Evolutionary conservation across 2,329 filamentous ascomycete species (phyloP).

Genomic region (Xylariomycetidae sp.): DNA sequence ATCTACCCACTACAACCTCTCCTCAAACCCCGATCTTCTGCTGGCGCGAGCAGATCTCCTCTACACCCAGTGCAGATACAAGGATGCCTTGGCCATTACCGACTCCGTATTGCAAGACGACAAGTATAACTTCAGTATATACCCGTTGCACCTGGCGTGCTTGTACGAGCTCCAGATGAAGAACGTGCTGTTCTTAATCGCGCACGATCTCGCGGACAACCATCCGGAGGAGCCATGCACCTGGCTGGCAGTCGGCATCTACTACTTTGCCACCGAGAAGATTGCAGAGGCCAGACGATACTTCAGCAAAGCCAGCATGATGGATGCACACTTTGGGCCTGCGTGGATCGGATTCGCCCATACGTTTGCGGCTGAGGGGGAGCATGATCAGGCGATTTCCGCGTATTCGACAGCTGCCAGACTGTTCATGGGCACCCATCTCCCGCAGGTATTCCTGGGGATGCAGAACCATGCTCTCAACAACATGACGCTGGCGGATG

Average conservation of each 20-base stretch:
- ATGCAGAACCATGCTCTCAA: conserved; percentile 98
- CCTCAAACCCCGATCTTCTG: conserved; percentile 81
- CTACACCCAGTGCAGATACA: conserved; percentile 91
- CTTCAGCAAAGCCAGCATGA: conserved; percentile 95
- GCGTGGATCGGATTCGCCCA: conserved; percentile 99
- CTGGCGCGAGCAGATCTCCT: conserved; percentile 84
- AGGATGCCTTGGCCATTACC: conserved; percentile 78
- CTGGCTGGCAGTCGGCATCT: conserved; percentile 91
- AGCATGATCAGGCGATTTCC: conserved; percentile 96
- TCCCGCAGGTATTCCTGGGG: conserved; percentile 90
- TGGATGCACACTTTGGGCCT: conserved; percentile 94
- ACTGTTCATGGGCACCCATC: conserved; percentile 92
- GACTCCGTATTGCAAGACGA: conserved; percentile 75
- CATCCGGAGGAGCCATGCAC: conserved; percentile 87
- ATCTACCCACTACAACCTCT: conserved; percentile 86
- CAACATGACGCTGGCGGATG: conserved; percentile 87
- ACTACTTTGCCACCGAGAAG: conserved; percentile 84
- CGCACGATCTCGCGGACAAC: conserved; percentile 86
- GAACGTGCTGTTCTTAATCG: conserved; percentile 83
- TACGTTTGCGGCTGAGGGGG: conserved; percentile 94
- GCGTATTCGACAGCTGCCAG: conserved; percentile 94
- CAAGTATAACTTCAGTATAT: conserved; percentile 81
- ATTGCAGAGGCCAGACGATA: conserved; percentile 91
- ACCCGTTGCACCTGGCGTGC: conserved; percentile 87
- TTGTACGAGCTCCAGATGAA: conserved; percentile 82